Evolutionary conservation across 192 early-diverging fungal species (phyloP).

Genomic region (Backusella tarrabulga): DNA sequence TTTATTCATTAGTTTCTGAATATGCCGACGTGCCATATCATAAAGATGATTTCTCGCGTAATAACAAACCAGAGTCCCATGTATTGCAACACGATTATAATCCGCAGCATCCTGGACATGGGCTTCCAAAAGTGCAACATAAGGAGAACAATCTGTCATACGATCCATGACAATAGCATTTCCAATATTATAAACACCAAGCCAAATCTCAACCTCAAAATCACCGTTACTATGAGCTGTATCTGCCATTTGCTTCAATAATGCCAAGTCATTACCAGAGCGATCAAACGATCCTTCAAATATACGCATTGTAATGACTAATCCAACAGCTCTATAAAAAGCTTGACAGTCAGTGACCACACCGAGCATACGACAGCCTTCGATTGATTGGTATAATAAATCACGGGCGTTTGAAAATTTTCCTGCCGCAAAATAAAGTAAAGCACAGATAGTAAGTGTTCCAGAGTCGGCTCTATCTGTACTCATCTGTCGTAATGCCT

Average conservation of each 20-base stretch:
- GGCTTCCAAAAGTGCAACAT: slow-evolving; percentile 39
- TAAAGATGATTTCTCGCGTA: slow-evolving; percentile 39
- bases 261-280: slow-evolving; percentile 27
- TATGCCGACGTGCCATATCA: slow-evolving; percentile 27
- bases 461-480: slow-evolving; percentile 32
- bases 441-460: slow-evolving; percentile 35
- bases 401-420: slow-evolving; percentile 28
- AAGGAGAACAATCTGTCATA: slow-evolving; percentile 38
- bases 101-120: slow-evolving; percentile 34
- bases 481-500: slow-evolving; percentile 24
- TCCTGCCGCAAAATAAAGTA: slow-evolving; percentile 45
- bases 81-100: slow-evolving; percentile 42
- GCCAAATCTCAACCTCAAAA: slow-evolving; percentile 43
- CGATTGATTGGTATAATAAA: slow-evolving; percentile 35
- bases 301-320: slow-evolving; percentile 43
- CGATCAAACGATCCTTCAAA: slow-evolving; percentile 47
- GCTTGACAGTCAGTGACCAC: slow-evolving; percentile 44
- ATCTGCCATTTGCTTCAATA: slow-evolving; percentile 41
- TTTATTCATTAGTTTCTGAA: slow-evolving; percentile 19
- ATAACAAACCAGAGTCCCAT: slow-evolving; percentile 43
- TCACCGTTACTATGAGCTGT: slow-evolving; percentile 48
- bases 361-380: slow-evolving; percentile 39
- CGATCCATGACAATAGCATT: slow-evolving; percentile 42
- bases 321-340: slow-evolving; percentile 43
- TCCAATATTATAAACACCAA: slow-evolving; percentile 47